Percentiles rank a stretch among this genome's conserved stretches.
Conservation (phyloP, 805 yeast species). For the Candida multigemmis region DNA sequence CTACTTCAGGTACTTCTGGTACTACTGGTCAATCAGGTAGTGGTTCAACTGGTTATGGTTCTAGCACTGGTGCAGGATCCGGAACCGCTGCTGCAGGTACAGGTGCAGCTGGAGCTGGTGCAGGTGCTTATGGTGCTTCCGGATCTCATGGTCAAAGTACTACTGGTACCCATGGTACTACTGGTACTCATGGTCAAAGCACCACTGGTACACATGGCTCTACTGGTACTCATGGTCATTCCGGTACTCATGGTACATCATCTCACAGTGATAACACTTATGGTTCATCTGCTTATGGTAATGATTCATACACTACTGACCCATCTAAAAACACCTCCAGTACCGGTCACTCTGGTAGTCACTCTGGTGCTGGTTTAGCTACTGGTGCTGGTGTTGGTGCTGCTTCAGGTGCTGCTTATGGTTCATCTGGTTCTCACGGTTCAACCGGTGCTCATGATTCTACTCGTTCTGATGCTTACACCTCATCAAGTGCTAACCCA, state of each 20-base stretch:
- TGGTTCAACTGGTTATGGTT: constrained; percentile 4
- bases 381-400: constrained; percentile 7
- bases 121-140: constrained; percentile 3
- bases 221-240: constrained; percentile 6
- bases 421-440: constrained; percentile 4
- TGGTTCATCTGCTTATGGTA: constrained; percentile 8
- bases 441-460: constrained; percentile 4
- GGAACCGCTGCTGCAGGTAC: constrained; percentile 4
- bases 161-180: constrained; percentile 6
- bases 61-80: constrained; percentile 3
- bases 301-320: constrained; percentile 3
- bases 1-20: constrained; percentile 4
- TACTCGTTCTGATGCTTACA: not conserved
- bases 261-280: constrained; percentile 6
- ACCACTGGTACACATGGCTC: constrained; percentile 6
- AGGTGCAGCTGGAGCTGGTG: constrained; percentile 6
- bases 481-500: not conserved
- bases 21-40: constrained; percentile 4
- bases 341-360: constrained; percentile 3
- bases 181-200: constrained; percentile 6
- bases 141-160: constrained; percentile 5
- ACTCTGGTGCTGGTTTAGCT: constrained; percentile 5
- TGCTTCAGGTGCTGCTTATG: constrained; percentile 6
- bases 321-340: constrained; percentile 4
- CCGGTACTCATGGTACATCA: constrained; percentile 7